Percentiles rank a stretch among this genome's conserved stretches.
These are phyloP conservation scores for Aspergillus biplanus DNA, from an alignment of 495 filamentous ascomycete species.

Conservation along the genomic window DNA sequence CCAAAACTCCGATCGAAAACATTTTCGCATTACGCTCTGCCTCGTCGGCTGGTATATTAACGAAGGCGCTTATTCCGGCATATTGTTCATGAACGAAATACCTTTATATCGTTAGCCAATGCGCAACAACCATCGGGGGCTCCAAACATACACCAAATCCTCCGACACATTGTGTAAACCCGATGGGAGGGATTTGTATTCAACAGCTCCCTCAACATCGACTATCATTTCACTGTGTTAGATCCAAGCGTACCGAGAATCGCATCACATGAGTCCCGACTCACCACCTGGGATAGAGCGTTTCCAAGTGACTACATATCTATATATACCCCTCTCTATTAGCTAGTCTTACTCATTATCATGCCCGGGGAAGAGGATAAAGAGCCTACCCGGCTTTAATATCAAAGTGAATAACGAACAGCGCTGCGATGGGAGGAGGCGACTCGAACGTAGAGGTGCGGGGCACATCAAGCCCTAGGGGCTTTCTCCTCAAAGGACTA, in stretches of 20 bases:
- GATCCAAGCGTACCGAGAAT: conserved; percentile 7
- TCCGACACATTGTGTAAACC: conserved; percentile 86
- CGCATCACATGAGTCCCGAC: conserved; percentile 20
- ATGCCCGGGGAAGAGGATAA: not conserved
- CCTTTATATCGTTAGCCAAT: conserved; percentile 34
- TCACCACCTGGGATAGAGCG: conserved; percentile 63
- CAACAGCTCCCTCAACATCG: conserved; percentile 84
- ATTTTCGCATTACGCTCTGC: conserved; percentile 86
- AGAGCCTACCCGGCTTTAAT: conserved; percentile 73
- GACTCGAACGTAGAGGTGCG: conserved; percentile 41
- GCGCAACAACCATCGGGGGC: not conserved
- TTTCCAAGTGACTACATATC: conserved; percentile 87
- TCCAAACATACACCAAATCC: conserved; percentile 71
- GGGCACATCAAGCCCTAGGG: conserved; percentile 40
- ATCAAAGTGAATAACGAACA: conserved; percentile 87
- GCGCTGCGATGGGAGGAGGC: conserved; percentile 73
- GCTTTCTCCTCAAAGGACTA: conserved; percentile 34
- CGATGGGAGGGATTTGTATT: conserved; percentile 93
- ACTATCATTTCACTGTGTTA: conserved; percentile 47
- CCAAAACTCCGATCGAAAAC: conserved; percentile 86
- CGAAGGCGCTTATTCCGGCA: conserved; percentile 90
- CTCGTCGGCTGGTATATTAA: conserved; percentile 78
- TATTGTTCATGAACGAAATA: conserved; percentile 88
- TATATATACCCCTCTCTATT: conserved; percentile 28
- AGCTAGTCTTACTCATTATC: not conserved